A percentile compares a stretch with the other conserved stretches of the same genome.
These are phyloP conservation scores for Jatropha multifida DNA, from an alignment of 441 rosid species.

Conservation along the genomic window DNA sequence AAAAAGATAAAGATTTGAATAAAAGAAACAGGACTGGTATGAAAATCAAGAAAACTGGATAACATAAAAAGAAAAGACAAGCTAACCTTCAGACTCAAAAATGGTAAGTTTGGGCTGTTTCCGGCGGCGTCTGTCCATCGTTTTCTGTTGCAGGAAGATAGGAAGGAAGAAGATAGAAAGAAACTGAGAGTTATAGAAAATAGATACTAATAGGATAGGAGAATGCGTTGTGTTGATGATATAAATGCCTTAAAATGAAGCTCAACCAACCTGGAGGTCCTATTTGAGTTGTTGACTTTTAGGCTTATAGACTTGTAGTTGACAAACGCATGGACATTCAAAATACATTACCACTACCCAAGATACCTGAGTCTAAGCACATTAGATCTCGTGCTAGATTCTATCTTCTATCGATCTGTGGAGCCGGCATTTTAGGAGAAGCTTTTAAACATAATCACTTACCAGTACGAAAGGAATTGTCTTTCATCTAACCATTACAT, in stretches of 20 bases:
- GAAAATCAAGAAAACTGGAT: neutral
- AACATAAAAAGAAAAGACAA: neutral
- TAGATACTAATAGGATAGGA: neutral
- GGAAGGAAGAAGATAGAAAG: neutral
- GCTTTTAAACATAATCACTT: too few relatives aligned
- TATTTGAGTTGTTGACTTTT: neutral
- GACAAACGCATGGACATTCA: neutral
- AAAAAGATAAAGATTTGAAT: neutral
- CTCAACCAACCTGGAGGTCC: constrained; percentile 14
- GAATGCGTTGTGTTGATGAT: neutral
- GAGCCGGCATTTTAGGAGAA: too few relatives aligned
- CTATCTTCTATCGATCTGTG: too few relatives aligned
- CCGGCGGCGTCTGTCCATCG: constrained; percentile 5
- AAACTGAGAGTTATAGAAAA: neutral
- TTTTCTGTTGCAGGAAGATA: neutral
- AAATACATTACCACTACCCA: too few relatives aligned
- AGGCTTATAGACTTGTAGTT: constrained; percentile 6
- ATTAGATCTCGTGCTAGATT: too few relatives aligned
- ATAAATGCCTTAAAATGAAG: neutral
- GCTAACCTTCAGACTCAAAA: constrained; percentile 46
- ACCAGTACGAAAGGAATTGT: too few relatives aligned
- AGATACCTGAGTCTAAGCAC: too few relatives aligned
- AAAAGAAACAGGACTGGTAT: neutral
- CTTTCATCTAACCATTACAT: too few relatives aligned
- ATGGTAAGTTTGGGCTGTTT: constrained; percentile 11